A percentile compares a stretch with the other conserved stretches of the same genome.
These are phyloP conservation scores for Fusarium torulosum DNA, from an alignment of 2,329 filamentous ascomycete genomes.

Conservation along the genomic window DNA sequence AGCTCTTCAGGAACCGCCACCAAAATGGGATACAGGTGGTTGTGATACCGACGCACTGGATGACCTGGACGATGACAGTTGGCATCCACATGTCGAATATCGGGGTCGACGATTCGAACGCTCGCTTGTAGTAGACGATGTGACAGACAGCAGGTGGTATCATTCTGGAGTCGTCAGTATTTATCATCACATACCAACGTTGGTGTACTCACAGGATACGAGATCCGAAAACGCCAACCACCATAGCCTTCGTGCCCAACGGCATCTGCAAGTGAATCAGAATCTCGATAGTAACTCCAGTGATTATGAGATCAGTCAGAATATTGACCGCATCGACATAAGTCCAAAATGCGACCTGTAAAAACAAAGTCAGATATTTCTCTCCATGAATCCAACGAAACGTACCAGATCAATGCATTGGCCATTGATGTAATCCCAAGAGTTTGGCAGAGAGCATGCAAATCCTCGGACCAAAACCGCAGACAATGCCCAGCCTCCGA, in stretches of 20 bases:
- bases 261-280: constrained; percentile 8
- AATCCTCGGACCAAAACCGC: background rate
- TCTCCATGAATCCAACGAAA: background rate
- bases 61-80: constrained; percentile 12
- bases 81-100: constrained; percentile 26
- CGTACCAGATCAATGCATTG: constrained; percentile 9
- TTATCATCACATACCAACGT: too few species aligned
- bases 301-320: background rate
- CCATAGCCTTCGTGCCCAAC: constrained; percentile 5
- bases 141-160: constrained; percentile 14
- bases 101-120: background rate
- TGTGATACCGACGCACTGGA: constrained; percentile 17
- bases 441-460: background rate
- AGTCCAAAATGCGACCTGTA: constrained; percentile 12
- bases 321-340: constrained; percentile 9
- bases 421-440: constrained; percentile 17
- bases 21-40: constrained; percentile 22
- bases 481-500: constrained; percentile 9
- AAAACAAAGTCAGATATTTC: background rate
- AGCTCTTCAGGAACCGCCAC: constrained; percentile 24
- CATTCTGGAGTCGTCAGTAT: background rate
- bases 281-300: background rate
- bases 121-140: constrained; percentile 5
- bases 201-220: constrained; percentile 7
- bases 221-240: constrained; percentile 15